Percentiles rank a stretch among this genome's conserved stretches.
phyloP scores from a whole-genome alignment of 306 rosid genomes.

The Cucurbita argyrosperma region DNA sequence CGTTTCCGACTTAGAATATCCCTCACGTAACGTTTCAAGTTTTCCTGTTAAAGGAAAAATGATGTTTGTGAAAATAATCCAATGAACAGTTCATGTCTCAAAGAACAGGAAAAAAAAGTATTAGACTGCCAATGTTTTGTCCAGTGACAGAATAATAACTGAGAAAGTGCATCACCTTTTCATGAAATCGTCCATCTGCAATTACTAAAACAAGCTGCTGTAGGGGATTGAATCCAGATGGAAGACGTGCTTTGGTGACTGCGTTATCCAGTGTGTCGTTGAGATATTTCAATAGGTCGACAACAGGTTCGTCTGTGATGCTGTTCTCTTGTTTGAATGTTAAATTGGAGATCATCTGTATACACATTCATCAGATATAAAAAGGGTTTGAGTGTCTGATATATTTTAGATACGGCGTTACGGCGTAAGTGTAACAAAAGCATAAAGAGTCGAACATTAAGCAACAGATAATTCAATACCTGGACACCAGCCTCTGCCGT shows the following conservation, averaged over 20 bases:
- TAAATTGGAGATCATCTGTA: constrained; percentile 70
- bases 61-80: background rate
- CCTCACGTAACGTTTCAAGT: constrained; percentile 42
- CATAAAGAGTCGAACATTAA: background rate
- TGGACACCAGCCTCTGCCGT: constrained; percentile 64
- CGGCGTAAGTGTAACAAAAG: background rate
- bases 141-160: background rate
- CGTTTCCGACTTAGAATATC: constrained; percentile 45
- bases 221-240: constrained; percentile 67
- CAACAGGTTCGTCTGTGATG: constrained; percentile 61
- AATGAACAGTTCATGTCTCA: too few species aligned
- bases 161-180: constrained; percentile 32
- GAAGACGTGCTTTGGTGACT: constrained; percentile 61
- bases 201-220: constrained; percentile 85
- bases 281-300: constrained; percentile 58
- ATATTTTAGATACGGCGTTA: background rate
- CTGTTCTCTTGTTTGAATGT: constrained; percentile 85
- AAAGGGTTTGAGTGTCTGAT: background rate
- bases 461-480: constrained; percentile 14
- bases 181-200: constrained; percentile 71
- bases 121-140: too few species aligned
- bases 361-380: background rate
- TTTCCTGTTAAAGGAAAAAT: constrained; percentile 27
- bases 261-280: constrained; percentile 55
- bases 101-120: too few species aligned